phyloP scores from a whole-genome alignment of 768 basidiomycete species.

The Hebeloma cylindrosporum region DNA sequence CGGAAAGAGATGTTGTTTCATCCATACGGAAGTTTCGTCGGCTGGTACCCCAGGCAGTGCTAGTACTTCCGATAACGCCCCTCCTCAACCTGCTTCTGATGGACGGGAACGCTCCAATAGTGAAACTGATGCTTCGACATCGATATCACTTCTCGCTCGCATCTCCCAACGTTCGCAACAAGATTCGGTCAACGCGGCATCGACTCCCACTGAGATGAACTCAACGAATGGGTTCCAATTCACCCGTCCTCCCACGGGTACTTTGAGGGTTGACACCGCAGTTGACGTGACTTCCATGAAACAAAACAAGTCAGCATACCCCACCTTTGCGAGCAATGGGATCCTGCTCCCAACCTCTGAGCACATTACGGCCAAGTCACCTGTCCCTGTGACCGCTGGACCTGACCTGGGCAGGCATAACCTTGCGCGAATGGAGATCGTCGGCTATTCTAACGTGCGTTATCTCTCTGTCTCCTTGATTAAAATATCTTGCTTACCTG shows the following conservation, averaged over 20 bases:
- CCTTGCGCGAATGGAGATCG: conserved; percentile 68
- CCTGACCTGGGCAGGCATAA: conserved; percentile 82
- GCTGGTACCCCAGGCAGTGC: conserved; percentile 53
- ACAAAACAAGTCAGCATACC: conserved; percentile 88
- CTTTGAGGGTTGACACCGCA: conserved; percentile 74
- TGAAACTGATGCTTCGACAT: conserved; percentile 70
- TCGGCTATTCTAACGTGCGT: conserved; percentile 68
- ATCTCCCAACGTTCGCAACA: conserved; percentile 58
- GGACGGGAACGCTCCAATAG: conserved; percentile 75
- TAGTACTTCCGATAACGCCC: conserved; percentile 42
- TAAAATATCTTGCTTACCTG: not conserved
- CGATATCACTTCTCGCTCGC: conserved; percentile 72
- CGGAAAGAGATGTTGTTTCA: conserved; percentile 91
- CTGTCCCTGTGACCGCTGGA: conserved; percentile 81
- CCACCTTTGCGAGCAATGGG: conserved; percentile 61
- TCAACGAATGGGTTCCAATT: conserved; percentile 49
- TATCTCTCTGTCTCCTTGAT: not conserved
- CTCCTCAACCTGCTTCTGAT: conserved; percentile 54
- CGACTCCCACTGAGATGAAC: conserved; percentile 59
- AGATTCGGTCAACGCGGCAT: conserved; percentile 45
- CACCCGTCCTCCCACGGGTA: conserved; percentile 65
- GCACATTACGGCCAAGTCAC: conserved; percentile 61
- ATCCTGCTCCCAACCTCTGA: conserved; percentile 60
- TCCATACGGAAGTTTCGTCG: conserved; percentile 84
- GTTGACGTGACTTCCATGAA: conserved; percentile 57